phyloP scores from a whole-genome alignment of 805 yeast species.

The Saccharomycopsis babjevae region DNA sequence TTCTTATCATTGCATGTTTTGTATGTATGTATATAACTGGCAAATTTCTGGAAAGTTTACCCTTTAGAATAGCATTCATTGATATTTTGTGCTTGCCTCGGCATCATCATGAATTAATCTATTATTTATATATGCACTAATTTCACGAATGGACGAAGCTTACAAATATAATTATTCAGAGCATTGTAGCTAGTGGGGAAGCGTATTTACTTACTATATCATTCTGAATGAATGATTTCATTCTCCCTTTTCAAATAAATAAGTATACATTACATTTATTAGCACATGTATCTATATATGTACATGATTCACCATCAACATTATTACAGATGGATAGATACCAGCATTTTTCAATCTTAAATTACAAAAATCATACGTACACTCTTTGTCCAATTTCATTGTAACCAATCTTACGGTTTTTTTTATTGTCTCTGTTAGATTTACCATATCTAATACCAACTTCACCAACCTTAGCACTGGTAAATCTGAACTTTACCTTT shows the following conservation, averaged over 20 bases:
- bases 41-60: conserved; percentile 1
- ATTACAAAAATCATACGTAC: conserved; percentile 7
- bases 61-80: background rate
- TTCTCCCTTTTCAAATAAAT: background rate
- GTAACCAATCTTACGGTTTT: conserved; percentile 65
- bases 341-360: background rate
- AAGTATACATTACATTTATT: background rate
- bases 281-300: background rate
- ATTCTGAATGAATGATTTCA: background rate
- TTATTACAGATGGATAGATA: too few relatives aligned
- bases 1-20: background rate
- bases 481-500: conserved; percentile 60
- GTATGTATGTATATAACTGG: background rate
- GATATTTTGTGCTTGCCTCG: background rate
- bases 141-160: background rate
- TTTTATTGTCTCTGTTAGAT: conserved; percentile 77
- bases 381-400: conserved; percentile 53
- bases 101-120: background rate
- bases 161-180: background rate
- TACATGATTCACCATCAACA: background rate
- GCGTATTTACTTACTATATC: background rate
- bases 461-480: conserved; percentile 66
- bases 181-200: too few relatives aligned
- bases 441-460: conserved; percentile 93
- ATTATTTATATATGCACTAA: background rate